phyloP scores from a whole-genome alignment of 2,329 filamentous ascomycete genomes.

The Westerdykella ornata region DNA sequence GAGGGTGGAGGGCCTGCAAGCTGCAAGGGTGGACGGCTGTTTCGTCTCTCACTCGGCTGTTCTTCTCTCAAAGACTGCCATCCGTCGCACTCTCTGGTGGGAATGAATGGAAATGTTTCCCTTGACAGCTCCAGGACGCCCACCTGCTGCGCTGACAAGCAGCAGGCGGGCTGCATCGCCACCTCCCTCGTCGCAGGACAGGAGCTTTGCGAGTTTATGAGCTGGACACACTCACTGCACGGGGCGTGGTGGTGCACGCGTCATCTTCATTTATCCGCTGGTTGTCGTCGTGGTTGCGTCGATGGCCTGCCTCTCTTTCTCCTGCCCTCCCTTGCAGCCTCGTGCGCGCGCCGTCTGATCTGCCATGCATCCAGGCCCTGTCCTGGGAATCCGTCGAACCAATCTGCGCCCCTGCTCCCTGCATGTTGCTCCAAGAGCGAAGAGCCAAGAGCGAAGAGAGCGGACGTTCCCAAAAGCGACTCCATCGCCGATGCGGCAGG shows the following conservation, averaged over 20 bases:
- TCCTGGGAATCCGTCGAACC: slow-evolving; percentile 22
- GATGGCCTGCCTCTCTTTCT: background rate
- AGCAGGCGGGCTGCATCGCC: too few species aligned
- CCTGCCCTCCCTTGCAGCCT: background rate
- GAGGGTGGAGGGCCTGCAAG: too few species aligned
- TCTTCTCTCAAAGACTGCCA: too few species aligned
- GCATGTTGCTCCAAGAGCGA: slow-evolving; percentile 3
- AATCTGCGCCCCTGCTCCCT: slow-evolving; percentile 19
- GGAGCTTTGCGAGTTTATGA: background rate
- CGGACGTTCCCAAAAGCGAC: slow-evolving; percentile 32
- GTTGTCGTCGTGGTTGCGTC: background rate
- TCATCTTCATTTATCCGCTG: background rate
- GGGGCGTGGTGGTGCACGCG: too few species aligned
- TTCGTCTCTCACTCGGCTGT: too few species aligned
- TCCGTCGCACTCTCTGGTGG: too few species aligned
- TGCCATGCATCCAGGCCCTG: slow-evolving; percentile 37
- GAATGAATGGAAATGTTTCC: too few species aligned
- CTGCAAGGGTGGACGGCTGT: too few species aligned
- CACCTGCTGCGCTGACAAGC: too few species aligned
- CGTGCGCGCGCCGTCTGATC: slow-evolving; percentile 29
- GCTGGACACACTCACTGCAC: background rate
- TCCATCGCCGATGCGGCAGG: slow-evolving; percentile 35
- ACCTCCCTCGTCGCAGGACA: too few species aligned
- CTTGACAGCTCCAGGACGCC: too few species aligned
- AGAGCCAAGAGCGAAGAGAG: too few species aligned